phyloP scores from a whole-genome alignment of 2,329 filamentous ascomycete genomes.

The Phoma sp. region DNA sequence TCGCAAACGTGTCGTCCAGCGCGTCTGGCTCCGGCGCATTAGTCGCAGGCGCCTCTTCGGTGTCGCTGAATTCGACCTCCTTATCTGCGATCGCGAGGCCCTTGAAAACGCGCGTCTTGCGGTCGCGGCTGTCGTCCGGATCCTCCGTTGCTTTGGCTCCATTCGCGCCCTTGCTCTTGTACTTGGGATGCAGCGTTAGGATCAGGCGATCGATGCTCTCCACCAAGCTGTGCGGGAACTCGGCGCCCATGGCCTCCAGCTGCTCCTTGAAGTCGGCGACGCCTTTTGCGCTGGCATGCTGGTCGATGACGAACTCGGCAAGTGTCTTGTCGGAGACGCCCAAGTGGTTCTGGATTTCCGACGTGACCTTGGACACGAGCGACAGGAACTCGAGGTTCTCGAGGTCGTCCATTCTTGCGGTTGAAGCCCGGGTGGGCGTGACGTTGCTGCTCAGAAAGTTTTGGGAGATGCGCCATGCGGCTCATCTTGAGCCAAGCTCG shows the following conservation, averaged over 20 bases:
- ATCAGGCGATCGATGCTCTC: conserved; percentile 92
- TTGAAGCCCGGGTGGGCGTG: conserved; percentile 3
- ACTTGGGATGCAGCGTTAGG: conserved; percentile 87
- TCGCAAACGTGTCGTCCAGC: conserved; percentile 90
- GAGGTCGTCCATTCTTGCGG: conserved; percentile 79
- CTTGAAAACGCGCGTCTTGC: conserved; percentile 88
- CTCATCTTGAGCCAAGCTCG: conserved; percentile 19
- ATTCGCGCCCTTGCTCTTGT: conserved; percentile 65
- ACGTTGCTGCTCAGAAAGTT: conserved; percentile 5
- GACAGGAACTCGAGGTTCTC: conserved; percentile 90
- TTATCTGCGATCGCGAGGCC: conserved; percentile 88
- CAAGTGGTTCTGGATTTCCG: conserved; percentile 92
- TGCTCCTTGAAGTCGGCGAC: conserved; percentile 77
- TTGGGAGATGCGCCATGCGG: conserved; percentile 9
- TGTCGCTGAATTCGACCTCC: conserved; percentile 61
- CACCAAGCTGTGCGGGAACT: conserved; percentile 84
- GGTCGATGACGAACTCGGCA: conserved; percentile 93
- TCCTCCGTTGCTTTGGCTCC: conserved; percentile 51
- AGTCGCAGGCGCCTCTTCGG: conserved; percentile 53
- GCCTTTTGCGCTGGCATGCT: conserved; percentile 77
- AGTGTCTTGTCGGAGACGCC: conserved; percentile 93
- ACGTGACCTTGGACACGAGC: conserved; percentile 92
- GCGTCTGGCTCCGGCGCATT: conserved; percentile 64
- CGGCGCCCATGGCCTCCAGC: conserved; percentile 78
- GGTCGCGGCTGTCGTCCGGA: conserved; percentile 65